Conservation (phyloP, 306 rosid genomes). For the Acacia acuminata region DNA sequence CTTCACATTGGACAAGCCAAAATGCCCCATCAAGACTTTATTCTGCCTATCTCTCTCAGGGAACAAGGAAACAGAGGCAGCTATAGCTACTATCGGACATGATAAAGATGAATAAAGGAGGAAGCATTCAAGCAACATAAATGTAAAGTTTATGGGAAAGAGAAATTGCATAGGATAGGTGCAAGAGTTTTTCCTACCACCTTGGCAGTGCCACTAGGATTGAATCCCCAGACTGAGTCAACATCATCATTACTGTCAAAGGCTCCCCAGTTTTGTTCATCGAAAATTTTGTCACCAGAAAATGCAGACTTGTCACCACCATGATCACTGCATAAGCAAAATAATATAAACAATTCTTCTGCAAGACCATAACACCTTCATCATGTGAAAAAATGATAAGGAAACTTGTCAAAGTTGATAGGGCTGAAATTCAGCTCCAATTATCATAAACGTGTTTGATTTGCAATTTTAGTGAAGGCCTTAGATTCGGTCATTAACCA, state of each 20-base stretch:
- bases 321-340: conserved; percentile 62
- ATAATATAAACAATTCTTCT: conserved; percentile 21
- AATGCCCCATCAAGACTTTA: background rate
- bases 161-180: background rate
- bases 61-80: background rate
- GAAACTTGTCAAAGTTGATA: background rate
- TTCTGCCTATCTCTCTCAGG: background rate
- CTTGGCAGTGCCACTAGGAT: conserved; percentile 55
- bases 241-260: conserved; percentile 81
- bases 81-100: background rate
- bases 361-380: conserved; percentile 19
- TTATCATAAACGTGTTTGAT: background rate
- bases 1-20: background rate
- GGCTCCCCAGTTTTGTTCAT: conserved; percentile 88
- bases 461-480: background rate
- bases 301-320: conserved; percentile 67
- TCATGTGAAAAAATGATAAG: background rate
- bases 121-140: background rate
- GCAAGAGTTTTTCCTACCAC: conserved; percentile 34
- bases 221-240: conserved; percentile 92
- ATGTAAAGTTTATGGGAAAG: background rate
- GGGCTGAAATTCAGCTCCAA: background rate
- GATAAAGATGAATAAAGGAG: background rate
- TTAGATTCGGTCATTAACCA: background rate
- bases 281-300: conserved; percentile 68